phyloP scores from a whole-genome alignment of 75 land plant genomes.

The Cryptomeria japonica region DNA sequence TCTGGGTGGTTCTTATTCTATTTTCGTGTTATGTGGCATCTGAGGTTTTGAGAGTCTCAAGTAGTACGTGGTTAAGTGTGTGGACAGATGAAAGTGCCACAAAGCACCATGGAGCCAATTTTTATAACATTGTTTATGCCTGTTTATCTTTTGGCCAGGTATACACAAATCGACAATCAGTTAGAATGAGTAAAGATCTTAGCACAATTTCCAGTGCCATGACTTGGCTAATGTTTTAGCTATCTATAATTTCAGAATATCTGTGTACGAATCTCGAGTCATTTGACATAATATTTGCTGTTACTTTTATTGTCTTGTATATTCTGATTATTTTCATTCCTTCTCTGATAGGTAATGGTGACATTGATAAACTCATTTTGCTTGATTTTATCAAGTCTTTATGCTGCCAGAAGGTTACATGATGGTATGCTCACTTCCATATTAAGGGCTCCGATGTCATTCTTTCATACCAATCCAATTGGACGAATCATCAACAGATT shows the following conservation, averaged over 20 bases:
- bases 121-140: conserved; percentile 77
- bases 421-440: conserved; percentile 84
- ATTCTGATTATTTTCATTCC: background rate
- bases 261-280: background rate
- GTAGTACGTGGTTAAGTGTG: conserved; percentile 87
- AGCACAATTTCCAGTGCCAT: background rate
- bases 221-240: background rate
- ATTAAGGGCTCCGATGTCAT: conserved; percentile 94
- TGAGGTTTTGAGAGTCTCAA: conserved; percentile 74
- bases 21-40: conserved; percentile 63
- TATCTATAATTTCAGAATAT: background rate
- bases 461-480: conserved; percentile 95
- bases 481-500: conserved; percentile 96
- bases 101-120: conserved; percentile 44
- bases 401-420: conserved; percentile 86
- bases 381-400: conserved; percentile 81
- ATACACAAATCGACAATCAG: background rate
- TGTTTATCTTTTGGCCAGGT: conserved; percentile 89
- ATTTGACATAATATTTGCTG: background rate
- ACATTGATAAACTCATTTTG: conserved; percentile 86
- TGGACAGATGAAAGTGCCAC: conserved; percentile 75
- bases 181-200: background rate
- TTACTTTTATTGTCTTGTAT: background rate
- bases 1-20: conserved; percentile 81
- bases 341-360: conserved; percentile 59